phyloP scores from a whole-genome alignment of 805 yeast species.

The Yamadazyma insecticola region DNA sequence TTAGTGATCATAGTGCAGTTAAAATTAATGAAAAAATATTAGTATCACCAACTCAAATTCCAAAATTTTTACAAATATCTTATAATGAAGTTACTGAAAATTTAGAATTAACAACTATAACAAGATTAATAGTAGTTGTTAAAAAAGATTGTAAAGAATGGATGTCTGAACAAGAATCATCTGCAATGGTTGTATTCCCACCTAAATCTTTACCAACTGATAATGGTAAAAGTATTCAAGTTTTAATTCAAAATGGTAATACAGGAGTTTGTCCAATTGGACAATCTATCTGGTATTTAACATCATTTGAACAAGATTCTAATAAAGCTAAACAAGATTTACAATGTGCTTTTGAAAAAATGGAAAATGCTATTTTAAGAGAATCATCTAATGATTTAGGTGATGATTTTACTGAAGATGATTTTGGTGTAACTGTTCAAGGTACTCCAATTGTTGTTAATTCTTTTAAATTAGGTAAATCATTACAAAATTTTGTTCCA shows the following conservation, averaged over 20 bases:
- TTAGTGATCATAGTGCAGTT: constrained; percentile 71
- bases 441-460: constrained; percentile 66
- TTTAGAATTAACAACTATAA: constrained; percentile 49
- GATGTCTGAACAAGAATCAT: constrained; percentile 80
- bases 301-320: constrained; percentile 65
- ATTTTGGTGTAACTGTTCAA: constrained; percentile 24
- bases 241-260: constrained; percentile 80
- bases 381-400: constrained; percentile 59
- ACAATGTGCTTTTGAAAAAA: constrained; percentile 71
- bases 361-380: constrained; percentile 76
- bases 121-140: constrained; percentile 78
- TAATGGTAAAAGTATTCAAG: constrained; percentile 78
- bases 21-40: constrained; percentile 76
- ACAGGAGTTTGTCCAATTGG: constrained; percentile 85
- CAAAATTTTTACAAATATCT: constrained; percentile 38
- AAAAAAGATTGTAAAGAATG: constrained; percentile 86
- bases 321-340: constrained; percentile 70
- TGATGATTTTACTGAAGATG: constrained; percentile 50
- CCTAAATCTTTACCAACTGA: constrained; percentile 65
- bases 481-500: constrained; percentile 81
- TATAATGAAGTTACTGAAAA: constrained; percentile 38
- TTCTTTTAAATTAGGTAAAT: constrained; percentile 81
- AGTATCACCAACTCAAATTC: constrained; percentile 63
- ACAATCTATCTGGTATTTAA: constrained; percentile 86
- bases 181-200: constrained; percentile 90